These are phyloP conservation scores for Neopestalotiopsis sp. DNA, from an alignment of 2,329 filamentous ascomycete genomes.

Conservation along the genomic window DNA sequence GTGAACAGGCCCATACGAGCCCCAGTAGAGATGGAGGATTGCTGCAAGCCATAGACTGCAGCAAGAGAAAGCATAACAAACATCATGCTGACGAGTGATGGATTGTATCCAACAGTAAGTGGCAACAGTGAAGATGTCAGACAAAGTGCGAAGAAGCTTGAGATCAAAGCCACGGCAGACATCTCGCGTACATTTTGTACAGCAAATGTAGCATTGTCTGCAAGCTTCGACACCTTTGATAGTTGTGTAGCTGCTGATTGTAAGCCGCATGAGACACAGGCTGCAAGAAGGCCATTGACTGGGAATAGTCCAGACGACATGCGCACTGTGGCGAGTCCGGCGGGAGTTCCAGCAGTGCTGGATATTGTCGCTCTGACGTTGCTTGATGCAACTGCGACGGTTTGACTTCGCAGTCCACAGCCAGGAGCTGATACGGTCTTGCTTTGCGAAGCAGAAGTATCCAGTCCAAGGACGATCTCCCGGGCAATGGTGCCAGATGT, in stretches of 20 bases:
- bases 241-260: neutral
- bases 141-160: neutral
- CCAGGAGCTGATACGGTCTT: neutral
- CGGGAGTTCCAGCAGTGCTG: neutral
- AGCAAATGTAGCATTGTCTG: neutral
- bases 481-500: neutral
- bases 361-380: neutral
- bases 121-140: neutral
- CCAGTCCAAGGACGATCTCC: neutral
- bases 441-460: neutral
- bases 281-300: constrained; percentile 3
- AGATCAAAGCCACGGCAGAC: neutral
- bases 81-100: constrained; percentile 2
- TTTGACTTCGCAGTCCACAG: neutral
- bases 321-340: too few relatives aligned
- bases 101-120: neutral
- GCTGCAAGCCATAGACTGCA: neutral
- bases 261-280: neutral
- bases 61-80: constrained; percentile 8
- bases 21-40: constrained; percentile 13
- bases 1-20: constrained; percentile 18
- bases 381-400: neutral
- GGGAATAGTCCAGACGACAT: neutral
- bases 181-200: too few relatives aligned
- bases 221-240: neutral